These are phyloP conservation scores for Thraustotheca clavata DNA, from an alignment of 352 stramenopile species.

Conservation along the genomic window DNA sequence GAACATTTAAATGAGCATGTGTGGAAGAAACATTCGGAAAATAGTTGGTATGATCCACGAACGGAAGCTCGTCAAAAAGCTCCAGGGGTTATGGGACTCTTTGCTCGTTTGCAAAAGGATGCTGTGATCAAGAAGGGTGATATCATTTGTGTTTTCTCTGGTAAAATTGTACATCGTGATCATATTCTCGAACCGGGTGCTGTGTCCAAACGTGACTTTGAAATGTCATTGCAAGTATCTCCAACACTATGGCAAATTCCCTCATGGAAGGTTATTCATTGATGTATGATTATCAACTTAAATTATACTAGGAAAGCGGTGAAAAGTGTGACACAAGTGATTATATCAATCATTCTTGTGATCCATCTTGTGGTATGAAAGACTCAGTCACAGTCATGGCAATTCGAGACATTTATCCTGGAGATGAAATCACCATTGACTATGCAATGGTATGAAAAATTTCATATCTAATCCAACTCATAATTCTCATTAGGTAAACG, in stretches of 20 bases:
- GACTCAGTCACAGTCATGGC: slow-evolving; percentile 19
- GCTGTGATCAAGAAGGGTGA: slow-evolving; percentile 15
- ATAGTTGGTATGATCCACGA: slow-evolving; percentile 20
- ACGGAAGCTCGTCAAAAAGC: slow-evolving; percentile 12
- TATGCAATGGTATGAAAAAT: slow-evolving; percentile 13
- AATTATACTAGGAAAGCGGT: slow-evolving; percentile 4
- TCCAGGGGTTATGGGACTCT: not conserved
- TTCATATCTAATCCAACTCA: not conserved
- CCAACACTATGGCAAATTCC: slow-evolving; percentile 20
- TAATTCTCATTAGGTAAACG: slow-evolving; percentile 11
- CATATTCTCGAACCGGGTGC: slow-evolving; percentile 8
- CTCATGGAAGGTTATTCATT: slow-evolving; percentile 18
- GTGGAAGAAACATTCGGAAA: slow-evolving; percentile 18
- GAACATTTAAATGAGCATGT: slow-evolving; percentile 21
- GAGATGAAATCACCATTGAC: slow-evolving; percentile 21
- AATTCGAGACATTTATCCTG: slow-evolving; percentile 17
- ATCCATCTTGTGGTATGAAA: slow-evolving; percentile 25
- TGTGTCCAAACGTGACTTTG: slow-evolving; percentile 21
- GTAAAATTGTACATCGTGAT: slow-evolving; percentile 20
- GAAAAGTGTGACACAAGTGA: slow-evolving; percentile 22
- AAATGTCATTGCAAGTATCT: slow-evolving; percentile 21
- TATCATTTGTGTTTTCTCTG: slow-evolving; percentile 19
- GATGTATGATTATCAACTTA: not conserved
- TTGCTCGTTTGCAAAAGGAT: slow-evolving; percentile 20
- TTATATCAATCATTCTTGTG: slow-evolving; percentile 22